phyloP scores from a whole-genome alignment of 129 eudicot species.

The Silybum marianum region DNA sequence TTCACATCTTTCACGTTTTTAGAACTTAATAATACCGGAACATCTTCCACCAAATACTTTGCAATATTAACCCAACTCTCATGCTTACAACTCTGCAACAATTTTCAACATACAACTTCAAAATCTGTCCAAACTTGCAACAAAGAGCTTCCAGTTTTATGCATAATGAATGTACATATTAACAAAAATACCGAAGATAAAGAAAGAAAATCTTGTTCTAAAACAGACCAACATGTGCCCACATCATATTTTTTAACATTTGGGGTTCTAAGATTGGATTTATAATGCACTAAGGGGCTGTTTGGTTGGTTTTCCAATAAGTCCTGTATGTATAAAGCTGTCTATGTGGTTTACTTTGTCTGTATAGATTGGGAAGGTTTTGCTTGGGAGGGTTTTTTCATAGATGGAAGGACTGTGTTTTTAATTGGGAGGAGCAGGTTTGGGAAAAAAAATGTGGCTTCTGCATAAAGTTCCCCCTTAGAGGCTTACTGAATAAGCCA shows the following conservation, averaged over 20 bases:
- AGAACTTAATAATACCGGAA: slow-evolving; percentile 67
- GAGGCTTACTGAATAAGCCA: no score
- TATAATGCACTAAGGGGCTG: no score
- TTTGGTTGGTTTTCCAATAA: no score
- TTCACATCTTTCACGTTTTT: slow-evolving; percentile 52
- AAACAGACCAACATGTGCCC: not conserved
- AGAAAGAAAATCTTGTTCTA: not conserved
- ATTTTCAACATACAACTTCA: slow-evolving; percentile 2
- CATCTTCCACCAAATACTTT: slow-evolving; percentile 85
- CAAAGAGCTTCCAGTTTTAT: not conserved
- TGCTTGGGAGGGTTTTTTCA: no score
- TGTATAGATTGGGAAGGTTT: no score
- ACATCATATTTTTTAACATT: not conserved
- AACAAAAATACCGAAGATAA: not conserved
- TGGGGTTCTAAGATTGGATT: not conserved
- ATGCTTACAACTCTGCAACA: slow-evolving; percentile 88
- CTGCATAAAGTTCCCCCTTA: no score
- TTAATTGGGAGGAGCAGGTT: no score
- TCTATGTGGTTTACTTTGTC: no score
- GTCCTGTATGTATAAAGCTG: no score
- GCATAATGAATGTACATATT: slow-evolving; percentile 10
- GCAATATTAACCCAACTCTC: slow-evolving; percentile 90
- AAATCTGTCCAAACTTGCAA: slow-evolving; percentile 12
- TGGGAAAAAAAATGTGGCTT: no score
- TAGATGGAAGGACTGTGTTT: no score